phyloP scores from a whole-genome alignment of 83 land plant species.

The Picea abies region DNA sequence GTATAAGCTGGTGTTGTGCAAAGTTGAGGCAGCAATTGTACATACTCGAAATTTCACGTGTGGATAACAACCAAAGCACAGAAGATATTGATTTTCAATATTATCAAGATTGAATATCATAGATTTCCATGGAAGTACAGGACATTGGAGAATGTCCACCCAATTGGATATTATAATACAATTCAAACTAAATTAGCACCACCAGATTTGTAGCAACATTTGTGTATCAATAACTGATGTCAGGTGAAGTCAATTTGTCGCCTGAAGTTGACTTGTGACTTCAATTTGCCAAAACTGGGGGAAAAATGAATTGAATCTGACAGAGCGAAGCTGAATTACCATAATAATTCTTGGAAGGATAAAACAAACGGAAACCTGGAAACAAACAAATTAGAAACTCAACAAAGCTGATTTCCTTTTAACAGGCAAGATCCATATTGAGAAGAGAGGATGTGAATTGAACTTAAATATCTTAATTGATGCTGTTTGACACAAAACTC shows the following conservation, averaged over 20 bases:
- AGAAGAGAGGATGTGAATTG: background rate
- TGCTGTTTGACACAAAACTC: background rate
- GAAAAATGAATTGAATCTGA: background rate
- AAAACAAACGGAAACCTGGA: background rate
- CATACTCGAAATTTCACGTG: too few species aligned
- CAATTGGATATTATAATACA: too few species aligned
- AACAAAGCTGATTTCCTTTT: background rate
- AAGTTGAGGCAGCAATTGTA: too few species aligned
- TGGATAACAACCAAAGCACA: too few species aligned
- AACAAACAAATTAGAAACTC: background rate
- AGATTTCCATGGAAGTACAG: too few species aligned
- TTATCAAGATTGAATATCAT: too few species aligned
- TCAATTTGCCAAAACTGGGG: background rate
- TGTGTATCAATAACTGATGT: constrained; percentile 1
- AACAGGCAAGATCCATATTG: background rate
- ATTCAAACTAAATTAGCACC: constrained; percentile 1
- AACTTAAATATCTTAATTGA: background rate
- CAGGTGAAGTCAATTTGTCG: background rate
- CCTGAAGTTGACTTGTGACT: background rate
- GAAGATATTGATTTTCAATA: too few species aligned
- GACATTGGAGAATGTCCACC: too few species aligned
- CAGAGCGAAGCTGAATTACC: background rate
- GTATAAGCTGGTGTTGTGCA: too few species aligned
- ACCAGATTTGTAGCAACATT: background rate
- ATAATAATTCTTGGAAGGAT: background rate